Percentiles rank a stretch among this genome's conserved stretches.
These are phyloP conservation scores for Thuidium tamariscinum DNA, from an alignment of 225 moss, liverwort and hornwort species.

Conservation along the genomic window DNA sequence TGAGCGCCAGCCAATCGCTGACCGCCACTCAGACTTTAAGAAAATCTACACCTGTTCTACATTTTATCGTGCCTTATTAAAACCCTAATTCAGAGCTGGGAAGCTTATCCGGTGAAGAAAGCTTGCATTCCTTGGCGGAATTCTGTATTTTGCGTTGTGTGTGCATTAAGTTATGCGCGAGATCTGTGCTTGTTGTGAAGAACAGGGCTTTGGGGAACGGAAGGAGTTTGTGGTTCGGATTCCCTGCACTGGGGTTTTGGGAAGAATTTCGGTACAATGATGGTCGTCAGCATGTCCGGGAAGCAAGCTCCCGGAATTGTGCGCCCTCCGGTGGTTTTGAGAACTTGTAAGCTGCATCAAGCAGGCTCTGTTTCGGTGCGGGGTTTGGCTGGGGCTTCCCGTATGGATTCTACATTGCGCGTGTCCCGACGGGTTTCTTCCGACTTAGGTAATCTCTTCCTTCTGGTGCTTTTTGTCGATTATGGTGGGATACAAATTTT, in stretches of 20 bases:
- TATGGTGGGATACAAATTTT: background rate
- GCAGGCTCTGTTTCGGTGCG: background rate
- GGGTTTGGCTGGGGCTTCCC: background rate
- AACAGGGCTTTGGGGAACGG: background rate
- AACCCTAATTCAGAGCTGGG: background rate
- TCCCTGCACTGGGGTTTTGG: background rate
- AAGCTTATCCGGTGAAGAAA: background rate
- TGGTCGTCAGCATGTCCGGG: slow-evolving; percentile 15
- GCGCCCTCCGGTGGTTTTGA: background rate
- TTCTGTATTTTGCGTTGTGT: background rate
- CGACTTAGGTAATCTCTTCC: background rate
- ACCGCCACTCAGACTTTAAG: background rate
- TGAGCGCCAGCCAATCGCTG: too few relatives aligned
- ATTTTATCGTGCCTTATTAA: background rate
- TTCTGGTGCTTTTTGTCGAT: background rate
- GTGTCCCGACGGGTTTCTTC: background rate
- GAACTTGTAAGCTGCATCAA: background rate
- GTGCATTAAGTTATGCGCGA: background rate
- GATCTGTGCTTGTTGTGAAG: background rate
- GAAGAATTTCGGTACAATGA: background rate
- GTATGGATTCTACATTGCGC: background rate
- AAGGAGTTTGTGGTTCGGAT: background rate
- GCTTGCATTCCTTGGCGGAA: background rate
- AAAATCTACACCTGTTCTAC: accelerated
- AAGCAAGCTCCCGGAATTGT: slow-evolving; percentile 1